Evolutionary conservation across 2,329 filamentous ascomycete genomes (phyloP), one percentile per base, ranked within the genome.

Genomic region (Neurospora sp.): DNA sequence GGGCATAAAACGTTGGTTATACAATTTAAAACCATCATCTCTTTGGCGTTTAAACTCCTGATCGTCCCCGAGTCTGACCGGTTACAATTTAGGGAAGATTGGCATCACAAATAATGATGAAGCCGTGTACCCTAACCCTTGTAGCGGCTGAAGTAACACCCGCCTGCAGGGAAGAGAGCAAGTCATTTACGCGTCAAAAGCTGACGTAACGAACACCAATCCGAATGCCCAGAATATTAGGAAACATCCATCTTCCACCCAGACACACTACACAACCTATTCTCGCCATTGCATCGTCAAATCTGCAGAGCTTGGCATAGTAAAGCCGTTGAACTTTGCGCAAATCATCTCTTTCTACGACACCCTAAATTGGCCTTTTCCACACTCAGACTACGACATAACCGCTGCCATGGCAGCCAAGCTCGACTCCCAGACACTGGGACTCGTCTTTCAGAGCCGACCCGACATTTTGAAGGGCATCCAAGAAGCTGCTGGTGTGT

Each of bases 381-480:
- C n/a, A 15, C 11, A 11, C n/a, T 11, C n/a, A 39, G 5, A 13
- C 42, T 1, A 19, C 23, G 39, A 1, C 8, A 33, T 33, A 17
- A 62, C 13, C 23, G 52, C 52, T 33, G 52, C 23, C 36, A 75
- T 75, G 75, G 70, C 75, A 46, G 69, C 70, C 38, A 71, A 71
- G 13, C 83, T 89, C 58, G 85, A 88, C 74, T 78, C 77, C 71
- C 78, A 86, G 76, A 83, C 80, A 75, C 80, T 89, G 69, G 80
- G 79, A 71, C 79, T 81, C 70, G 82, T 88, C 73, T 89, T 90
- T 76, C 79, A 84, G 70, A 81, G 84, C 46, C 82, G 86, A 67
- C 85, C 86, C 7, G 86, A 89, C 73, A 85, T 89, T 71, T 75
- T 89, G 19, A 77, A 83, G 13, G 82, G 81, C 70, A 88, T 90